phyloP scores from a whole-genome alignment of 2,329 filamentous ascomycete species.

The Cladosporium austrohemisphaericum region DNA sequence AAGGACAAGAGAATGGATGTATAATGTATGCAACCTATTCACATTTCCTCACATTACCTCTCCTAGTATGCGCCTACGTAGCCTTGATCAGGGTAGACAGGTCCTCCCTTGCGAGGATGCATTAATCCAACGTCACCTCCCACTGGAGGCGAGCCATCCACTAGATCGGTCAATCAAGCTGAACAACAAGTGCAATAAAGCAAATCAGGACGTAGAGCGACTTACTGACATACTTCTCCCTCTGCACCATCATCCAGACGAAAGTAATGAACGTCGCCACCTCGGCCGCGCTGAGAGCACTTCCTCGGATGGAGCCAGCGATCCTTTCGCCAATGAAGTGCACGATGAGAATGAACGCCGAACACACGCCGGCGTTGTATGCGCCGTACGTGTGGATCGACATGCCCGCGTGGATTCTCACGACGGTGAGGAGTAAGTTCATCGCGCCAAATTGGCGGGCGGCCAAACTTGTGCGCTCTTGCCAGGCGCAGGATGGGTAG shows the following conservation, averaged over 20 bases:
- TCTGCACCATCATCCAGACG: slow-evolving; percentile 12
- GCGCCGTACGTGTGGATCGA: background rate
- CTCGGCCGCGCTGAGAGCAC: background rate
- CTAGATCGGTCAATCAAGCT: too few relatives aligned
- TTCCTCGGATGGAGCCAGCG: slow-evolving; percentile 1
- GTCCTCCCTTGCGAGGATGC: slow-evolving; percentile 2
- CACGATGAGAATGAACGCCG: background rate
- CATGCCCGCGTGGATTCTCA: slow-evolving; percentile 2
- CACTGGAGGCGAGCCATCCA: background rate
- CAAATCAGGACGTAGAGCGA: background rate
- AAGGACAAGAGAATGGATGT: too few relatives aligned
- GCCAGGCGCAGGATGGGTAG: background rate
- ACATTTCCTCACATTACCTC: too few relatives aligned
- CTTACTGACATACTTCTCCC: slow-evolving; percentile 6
- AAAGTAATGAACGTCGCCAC: background rate
- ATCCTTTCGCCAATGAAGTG: slow-evolving; percentile 5
- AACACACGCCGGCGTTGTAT: slow-evolving; percentile 1
- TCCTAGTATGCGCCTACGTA: background rate
- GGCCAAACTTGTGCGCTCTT: background rate
- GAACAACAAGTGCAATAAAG: background rate
- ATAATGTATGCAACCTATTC: too few relatives aligned
- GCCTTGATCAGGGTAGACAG: background rate
- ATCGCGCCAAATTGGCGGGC: slow-evolving; percentile 6
- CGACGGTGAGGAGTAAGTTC: slow-evolving; percentile 1
- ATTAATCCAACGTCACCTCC: background rate